These are phyloP conservation scores for Claviceps capensis DNA, from an alignment of 2,329 filamentous ascomycete species.

Conservation along the genomic window DNA sequence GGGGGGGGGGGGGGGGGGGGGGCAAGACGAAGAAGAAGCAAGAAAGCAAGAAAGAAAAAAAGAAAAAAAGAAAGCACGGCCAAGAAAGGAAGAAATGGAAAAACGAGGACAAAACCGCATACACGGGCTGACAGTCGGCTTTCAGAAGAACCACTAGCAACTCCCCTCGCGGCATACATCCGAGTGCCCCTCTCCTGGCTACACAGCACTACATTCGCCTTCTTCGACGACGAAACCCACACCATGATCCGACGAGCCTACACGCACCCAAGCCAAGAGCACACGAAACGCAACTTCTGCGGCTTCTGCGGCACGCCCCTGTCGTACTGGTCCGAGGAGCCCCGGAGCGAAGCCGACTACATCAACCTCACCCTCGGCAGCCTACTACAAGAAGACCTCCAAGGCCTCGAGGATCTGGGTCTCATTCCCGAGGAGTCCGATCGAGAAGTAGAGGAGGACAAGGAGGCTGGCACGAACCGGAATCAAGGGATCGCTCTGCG, in stretches of 20 bases:
- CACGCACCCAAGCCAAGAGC: conserved; percentile 41
- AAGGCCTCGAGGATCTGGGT: conserved; percentile 58
- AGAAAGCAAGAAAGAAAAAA: too few relatives aligned
- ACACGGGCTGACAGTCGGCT: not conserved
- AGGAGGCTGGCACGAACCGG: conserved; percentile 12
- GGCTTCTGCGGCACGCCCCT: conserved; percentile 83
- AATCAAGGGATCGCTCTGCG: conserved; percentile 21
- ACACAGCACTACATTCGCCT: conserved; percentile 58
- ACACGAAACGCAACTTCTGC: conserved; percentile 67
- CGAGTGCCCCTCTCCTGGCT: conserved; percentile 74
- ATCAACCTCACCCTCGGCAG: conserved; percentile 76
- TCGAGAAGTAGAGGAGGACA: conserved; percentile 14
- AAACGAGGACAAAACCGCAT: not conserved
- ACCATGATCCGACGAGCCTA: conserved; percentile 53
- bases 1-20: too few relatives aligned
- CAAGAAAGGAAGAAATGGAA: not conserved
- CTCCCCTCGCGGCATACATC: conserved; percentile 67
- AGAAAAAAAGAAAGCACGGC: not conserved
- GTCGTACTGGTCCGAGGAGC: conserved; percentile 69
- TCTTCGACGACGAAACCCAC: conserved; percentile 65
- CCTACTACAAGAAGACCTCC: conserved; percentile 55
- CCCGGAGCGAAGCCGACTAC: conserved; percentile 56
- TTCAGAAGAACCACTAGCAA: conserved; percentile 50
- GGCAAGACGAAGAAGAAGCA: not conserved
- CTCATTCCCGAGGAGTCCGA: conserved; percentile 43